Conservation (phyloP, 768 basidiomycete genomes). For the Lactarius trivialis region DNA sequence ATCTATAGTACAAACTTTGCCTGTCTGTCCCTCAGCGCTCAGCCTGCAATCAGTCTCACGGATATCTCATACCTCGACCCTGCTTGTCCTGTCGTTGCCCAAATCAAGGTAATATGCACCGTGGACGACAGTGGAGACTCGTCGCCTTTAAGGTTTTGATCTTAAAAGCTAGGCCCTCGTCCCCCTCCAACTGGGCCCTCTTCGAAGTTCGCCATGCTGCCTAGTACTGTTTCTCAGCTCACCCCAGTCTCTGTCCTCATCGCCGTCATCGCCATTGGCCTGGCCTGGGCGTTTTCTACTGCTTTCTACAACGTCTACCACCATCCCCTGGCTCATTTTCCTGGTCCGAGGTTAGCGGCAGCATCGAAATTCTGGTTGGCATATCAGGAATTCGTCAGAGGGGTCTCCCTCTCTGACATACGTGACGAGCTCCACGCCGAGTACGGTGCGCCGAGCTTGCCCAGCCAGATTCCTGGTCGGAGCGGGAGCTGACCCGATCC, state of each 20-base stretch:
- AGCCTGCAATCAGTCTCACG: neutral
- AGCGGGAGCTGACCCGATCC: neutral
- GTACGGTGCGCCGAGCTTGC: slow-evolving; percentile 30
- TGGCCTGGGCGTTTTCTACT: neutral
- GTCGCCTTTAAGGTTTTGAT: neutral
- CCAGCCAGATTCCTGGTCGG: neutral
- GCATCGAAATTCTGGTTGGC: slow-evolving; percentile 20
- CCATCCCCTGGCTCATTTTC: slow-evolving; percentile 24
- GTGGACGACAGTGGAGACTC: neutral
- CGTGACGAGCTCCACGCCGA: slow-evolving; percentile 32
- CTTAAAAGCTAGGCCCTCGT: neutral
- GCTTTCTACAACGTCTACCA: slow-evolving; percentile 10
- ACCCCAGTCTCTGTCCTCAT: neutral
- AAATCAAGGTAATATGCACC: neutral
- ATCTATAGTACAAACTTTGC: neutral
- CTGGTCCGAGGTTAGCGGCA: slow-evolving; percentile 24
- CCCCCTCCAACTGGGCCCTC: neutral
- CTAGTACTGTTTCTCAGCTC: neutral
- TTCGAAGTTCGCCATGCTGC: neutral
- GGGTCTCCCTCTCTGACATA: slow-evolving; percentile 28
- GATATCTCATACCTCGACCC: neutral
- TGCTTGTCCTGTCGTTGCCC: neutral
- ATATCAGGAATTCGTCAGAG: slow-evolving; percentile 19
- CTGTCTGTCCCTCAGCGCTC: neutral
- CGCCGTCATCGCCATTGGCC: neutral